Conservation (phyloP, 768 basidiomycete species). For the Glaciozyma antarctica region DNA sequence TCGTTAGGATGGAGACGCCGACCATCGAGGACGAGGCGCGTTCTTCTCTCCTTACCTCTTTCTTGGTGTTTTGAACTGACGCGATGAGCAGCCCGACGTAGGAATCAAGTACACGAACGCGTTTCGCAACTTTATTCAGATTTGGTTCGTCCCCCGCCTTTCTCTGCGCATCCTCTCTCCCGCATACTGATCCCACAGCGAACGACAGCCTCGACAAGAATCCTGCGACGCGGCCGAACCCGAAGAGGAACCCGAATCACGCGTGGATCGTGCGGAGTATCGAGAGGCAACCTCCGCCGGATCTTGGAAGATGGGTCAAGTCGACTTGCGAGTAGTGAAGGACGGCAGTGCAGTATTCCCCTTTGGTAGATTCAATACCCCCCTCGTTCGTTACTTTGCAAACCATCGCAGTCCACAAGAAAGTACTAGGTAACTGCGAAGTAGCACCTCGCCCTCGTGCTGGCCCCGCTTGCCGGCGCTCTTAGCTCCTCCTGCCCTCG, state of each 20-base stretch:
- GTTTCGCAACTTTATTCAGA: slow-evolving; percentile 34
- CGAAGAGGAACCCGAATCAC: slow-evolving; percentile 8
- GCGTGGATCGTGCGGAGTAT: not conserved
- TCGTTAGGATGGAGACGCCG: slow-evolving; percentile 63
- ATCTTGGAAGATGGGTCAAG: slow-evolving; percentile 1
- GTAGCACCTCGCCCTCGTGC: no score
- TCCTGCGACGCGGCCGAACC: slow-evolving; percentile 17
- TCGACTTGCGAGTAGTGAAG: not conserved
- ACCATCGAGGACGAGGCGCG: not conserved
- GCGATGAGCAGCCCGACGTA: slow-evolving; percentile 26
- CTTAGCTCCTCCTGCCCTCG: not conserved
- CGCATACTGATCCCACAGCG: not conserved
- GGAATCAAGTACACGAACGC: slow-evolving; percentile 35
- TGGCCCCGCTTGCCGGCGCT: no score
- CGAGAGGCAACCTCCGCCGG: not conserved
- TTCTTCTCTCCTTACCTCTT: no score
- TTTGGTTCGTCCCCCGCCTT: slow-evolving; percentile 18
- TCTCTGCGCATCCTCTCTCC: not conserved
- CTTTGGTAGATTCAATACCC: not conserved
- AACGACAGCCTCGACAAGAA: slow-evolving; percentile 22
- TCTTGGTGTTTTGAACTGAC: not conserved
- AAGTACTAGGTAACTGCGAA: no score
- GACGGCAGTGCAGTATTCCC: not conserved
- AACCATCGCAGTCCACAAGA: no score
- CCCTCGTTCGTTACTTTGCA: not conserved